Evolutionary conservation across 371 early-diverging fungal species (phyloP), one percentile per base, ranked within the genome.

Genomic region (Umbelopsis sp.): DNA sequence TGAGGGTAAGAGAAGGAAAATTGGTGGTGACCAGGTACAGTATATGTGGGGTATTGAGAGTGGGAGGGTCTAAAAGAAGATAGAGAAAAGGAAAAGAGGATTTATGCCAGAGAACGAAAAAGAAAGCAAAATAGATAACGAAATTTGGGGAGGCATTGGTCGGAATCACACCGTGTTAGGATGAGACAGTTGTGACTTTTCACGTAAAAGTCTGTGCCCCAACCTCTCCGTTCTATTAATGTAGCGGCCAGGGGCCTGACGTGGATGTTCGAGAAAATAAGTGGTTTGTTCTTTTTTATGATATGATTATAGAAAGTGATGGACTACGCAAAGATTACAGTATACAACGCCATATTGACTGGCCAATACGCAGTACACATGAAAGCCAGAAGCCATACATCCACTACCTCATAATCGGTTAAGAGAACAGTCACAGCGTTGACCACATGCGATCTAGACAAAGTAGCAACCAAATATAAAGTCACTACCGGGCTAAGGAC

Each of bases 341-440:
- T 66, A 44, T 80, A 69, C 80, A 84, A 77, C 7, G 86, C 88
- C 77, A 91, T 72, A 74, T 88, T 87, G 46, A 90, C 71, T 10
- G 92, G 92, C 89, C 91, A 89, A 70, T 90, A 89, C 16, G 85
- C 74, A 20, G 82, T 74, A 51, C 86, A 87, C 51, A 89, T 52
- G 72, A 80, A 86, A 3, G 87, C 84, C 44, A 92, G 70, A 29
- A 92, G 71, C 89, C 87, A 88, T 2, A 87, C 85, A 11, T 83
- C 84, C 51, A 88, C 80, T 5, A 87, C 66, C 32, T 82, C 83
- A 79, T 90, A 91, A 65, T 87, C 87, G 9, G 76, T 77, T 35
- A 87, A 70, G 6, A 84, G 69, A 63, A 76, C 72, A 14, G 70
- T 71, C 52, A 86, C 53, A 4, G 80, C 57, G 3, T 75, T 50